phyloP scores from a whole-genome alignment of 176 grass and related monocot genomes.

The Ensete ventricosum region DNA sequence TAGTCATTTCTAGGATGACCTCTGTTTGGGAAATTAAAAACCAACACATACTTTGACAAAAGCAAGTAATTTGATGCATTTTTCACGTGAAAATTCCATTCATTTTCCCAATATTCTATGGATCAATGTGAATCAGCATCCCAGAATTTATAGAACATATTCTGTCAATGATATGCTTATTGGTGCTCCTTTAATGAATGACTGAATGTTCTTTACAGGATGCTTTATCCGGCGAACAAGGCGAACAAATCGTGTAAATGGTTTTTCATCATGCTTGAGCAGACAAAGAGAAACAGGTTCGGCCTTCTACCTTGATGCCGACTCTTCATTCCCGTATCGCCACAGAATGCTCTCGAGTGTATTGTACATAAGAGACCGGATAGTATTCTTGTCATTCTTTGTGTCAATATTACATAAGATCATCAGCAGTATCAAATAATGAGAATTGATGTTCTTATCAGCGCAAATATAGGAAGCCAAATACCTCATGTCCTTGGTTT shows the following conservation, averaged over 20 bases:
- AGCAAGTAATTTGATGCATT: not conserved
- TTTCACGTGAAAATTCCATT: too few species aligned
- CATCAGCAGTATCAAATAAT: not conserved
- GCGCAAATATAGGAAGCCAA: not conserved
- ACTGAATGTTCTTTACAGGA: not conserved
- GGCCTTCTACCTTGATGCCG: not conserved
- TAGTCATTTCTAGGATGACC: not conserved
- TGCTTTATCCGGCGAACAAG: not conserved
- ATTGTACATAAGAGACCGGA: constrained; percentile 2
- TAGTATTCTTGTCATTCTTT: constrained; percentile 15
- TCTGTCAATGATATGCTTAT: too few species aligned
- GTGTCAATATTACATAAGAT: constrained; percentile 1
- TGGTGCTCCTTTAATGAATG: not conserved
- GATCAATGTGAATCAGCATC: too few species aligned
- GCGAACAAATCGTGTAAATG: not conserved
- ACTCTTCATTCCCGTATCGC: not conserved
- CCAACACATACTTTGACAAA: not conserved
- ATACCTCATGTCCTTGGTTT: not conserved
- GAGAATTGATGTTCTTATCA: not conserved
- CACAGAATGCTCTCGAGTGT: not conserved
- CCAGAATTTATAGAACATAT: too few species aligned
- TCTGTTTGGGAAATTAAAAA: not conserved
- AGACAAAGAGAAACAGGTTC: not conserved
- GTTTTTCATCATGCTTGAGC: not conserved
- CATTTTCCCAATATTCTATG: too few species aligned